These are phyloP conservation scores for Protomyces gravidus DNA, from an alignment of 1,139 yeast genomes.

Conservation along the genomic window DNA sequence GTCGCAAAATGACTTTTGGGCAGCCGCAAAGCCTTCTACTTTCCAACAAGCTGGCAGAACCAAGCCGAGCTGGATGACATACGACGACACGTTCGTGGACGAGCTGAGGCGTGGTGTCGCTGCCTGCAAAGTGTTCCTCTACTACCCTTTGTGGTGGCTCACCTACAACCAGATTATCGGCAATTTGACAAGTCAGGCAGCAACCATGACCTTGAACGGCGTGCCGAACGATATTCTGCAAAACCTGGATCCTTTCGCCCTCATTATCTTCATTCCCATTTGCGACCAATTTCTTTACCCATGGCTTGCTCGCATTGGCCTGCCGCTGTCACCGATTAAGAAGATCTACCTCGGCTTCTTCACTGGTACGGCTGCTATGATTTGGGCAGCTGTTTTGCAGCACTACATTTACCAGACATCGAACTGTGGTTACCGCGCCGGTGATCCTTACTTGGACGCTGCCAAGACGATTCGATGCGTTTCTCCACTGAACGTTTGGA, in stretches of 20 bases:
- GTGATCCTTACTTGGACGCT: conserved; percentile 40
- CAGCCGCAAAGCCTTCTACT: conserved; percentile 35
- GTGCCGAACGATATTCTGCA: conserved; percentile 65
- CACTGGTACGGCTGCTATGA: conserved; percentile 65
- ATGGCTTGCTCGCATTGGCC: conserved; percentile 50
- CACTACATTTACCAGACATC: conserved; percentile 62
- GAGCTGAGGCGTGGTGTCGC: conserved; percentile 56
- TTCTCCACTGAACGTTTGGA: conserved; percentile 51
- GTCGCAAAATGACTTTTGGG: conserved; percentile 49
- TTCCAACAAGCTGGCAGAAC: conserved; percentile 2
- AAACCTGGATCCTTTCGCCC: conserved; percentile 58
- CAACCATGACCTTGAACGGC: conserved; percentile 59
- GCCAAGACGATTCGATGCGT: conserved; percentile 45
- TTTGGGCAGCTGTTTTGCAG: conserved; percentile 78
- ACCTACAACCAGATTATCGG: conserved; percentile 64
- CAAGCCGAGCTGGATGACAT: conserved; percentile 35
- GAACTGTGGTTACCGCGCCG: conserved; percentile 68
- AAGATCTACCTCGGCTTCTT: conserved; percentile 73
- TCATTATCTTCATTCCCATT: conserved; percentile 60
- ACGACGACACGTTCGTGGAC: conserved; percentile 61
- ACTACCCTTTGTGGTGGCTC: conserved; percentile 64
- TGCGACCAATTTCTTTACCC: conserved; percentile 56
- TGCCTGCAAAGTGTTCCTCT: conserved; percentile 62
- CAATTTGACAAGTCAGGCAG: conserved; percentile 64
- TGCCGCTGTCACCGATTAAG: conserved; percentile 52